Evolutionary conservation across 768 basidiomycete genomes (phyloP), one percentile per base, ranked within the genome.

Genomic region (Hypholoma fasciculare): DNA sequence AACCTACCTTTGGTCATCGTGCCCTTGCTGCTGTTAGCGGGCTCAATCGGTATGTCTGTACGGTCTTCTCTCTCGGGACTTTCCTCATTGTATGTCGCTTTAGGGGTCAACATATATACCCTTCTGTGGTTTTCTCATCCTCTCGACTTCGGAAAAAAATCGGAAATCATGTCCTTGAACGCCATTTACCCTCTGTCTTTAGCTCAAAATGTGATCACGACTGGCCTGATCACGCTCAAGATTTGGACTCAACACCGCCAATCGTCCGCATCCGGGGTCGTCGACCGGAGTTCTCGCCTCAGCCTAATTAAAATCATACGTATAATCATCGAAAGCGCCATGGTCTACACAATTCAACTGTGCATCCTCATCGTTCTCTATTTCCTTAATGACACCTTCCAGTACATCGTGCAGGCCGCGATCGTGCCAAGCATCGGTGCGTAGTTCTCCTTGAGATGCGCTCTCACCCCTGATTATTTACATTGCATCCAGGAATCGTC

Each of bases 131-230:
- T 68, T 46, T 58, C 54, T 1, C 63, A 72, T 43, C 62, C 64
- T 1, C 56, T 51, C 27, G 43, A 49, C 11, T 42, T 55, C 11
- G 46, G 34, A 1, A 39, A 42, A 14, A 59, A 59, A 12, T 49
- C 59, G 42, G 17, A 52, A 61, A 26, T 51, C 20, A 23, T 56
- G 49, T 8, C 65, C 46, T 61, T 71, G 44, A 62, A 62, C 17
- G 58, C 65, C 11, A 66, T 71, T 17, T 72, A 66, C 58, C 71
- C 71, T 1, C 43, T 70, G 7, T 61, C 63, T 7, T 62, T 72
- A 48, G 61, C 62, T 1, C 68, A 72, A 56, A 72, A 72, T 50
- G 40, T 69, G 23, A 56, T 72, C 12, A 70, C 71, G 1, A 72
- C 71, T 0, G 63, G 68, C 11, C 54, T 72, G 11, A 70, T 72